phyloP scores from a whole-genome alignment of 2,329 filamentous ascomycete species.

The Beauveria pseudobassiana region DNA sequence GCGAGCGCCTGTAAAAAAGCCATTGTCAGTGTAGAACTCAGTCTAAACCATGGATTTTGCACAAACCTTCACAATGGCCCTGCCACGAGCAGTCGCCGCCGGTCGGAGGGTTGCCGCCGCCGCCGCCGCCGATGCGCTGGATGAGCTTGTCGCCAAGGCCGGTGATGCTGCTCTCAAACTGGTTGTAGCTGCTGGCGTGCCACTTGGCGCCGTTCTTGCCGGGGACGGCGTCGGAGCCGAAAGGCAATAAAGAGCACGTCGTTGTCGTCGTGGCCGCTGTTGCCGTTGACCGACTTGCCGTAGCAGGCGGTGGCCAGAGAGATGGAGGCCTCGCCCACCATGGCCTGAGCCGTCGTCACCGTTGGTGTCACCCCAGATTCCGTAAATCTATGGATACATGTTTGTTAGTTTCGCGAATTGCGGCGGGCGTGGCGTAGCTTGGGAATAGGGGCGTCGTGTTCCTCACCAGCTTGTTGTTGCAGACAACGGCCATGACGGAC shows the following conservation, averaged over 20 bases:
- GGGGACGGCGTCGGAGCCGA: constrained; percentile 47
- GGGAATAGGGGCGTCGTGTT: no score
- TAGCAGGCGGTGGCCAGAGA: constrained; percentile 52
- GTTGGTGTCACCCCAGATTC: constrained; percentile 55
- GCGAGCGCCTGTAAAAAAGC: constrained; percentile 15
- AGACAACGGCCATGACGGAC: constrained; percentile 43
- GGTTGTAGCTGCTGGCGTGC: constrained; percentile 38
- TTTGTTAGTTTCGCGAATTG: constrained; percentile 21
- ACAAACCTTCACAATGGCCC: constrained; percentile 15
- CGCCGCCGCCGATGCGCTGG: constrained; percentile 18
- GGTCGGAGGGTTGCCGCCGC: background rate
- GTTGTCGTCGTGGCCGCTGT: constrained; percentile 46
- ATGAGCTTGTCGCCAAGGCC: constrained; percentile 45
- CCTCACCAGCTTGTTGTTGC: constrained; percentile 30
- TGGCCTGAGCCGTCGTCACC: constrained; percentile 40
- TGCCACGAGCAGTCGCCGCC: constrained; percentile 15
- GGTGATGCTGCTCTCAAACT: constrained; percentile 47
- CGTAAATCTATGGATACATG: constrained; percentile 29
- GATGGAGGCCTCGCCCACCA: constrained; percentile 51
- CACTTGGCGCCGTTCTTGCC: constrained; percentile 46
- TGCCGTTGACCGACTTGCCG: constrained; percentile 42
- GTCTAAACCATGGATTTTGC: background rate
- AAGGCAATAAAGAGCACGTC: constrained; percentile 60
- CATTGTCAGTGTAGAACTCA: background rate
- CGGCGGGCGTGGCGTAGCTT: no score